Base-by-base conservation (phyloP, 2,329 filamentous ascomycete species). In the Nemania diffusa region DNA sequence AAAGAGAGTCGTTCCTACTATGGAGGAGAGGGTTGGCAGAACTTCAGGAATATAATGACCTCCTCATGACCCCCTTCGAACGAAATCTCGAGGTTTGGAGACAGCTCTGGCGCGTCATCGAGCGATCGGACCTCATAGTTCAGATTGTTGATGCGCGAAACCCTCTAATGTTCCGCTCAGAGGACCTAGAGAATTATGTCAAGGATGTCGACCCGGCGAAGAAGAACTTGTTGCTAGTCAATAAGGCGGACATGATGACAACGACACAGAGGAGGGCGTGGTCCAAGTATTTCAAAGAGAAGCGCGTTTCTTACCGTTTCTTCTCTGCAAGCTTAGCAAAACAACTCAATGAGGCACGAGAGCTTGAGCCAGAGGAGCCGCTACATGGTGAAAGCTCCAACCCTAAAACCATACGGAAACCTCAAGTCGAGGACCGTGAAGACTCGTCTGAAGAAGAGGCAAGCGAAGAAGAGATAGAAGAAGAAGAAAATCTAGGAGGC, bases 191-290 rank as follows among this genome's bases (percentile, higher is more conserved):
- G 77, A 86, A 84, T 72, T 99, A 99, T 73, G 96, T 99, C 75
- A 97, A 97, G 81, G 93, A 97, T 73, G 91, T 98, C 27, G 92
- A 97, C 75, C 81, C 89, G 1, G 90, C 89, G 78, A 98, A 99
- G 84, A 88, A 94, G 78, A 99, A 98, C 78, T 77, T 99, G 76
- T 80, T 99, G 63, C 84, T 99, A 62, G 95, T 99, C 77, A 99
- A 99, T 85, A 99, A 99, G 85, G 94, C 96, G 52, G 96, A 99
- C 81, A 97, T 99, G 96, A 94, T 99, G 92, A 97, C 94, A 1
- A 80, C 89, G 55, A 88, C 89, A 74, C 97, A 99, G 82, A 86
- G 96, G 71, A 87, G 87, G 71, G 84, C 86, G 0, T 99, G 96
- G 96, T 94, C 94, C 2, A 88, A 91, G 73, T 93, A 97, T 77